Conservation (phyloP, 345 rosid species). For the Eucalyptus tenuipes region DNA sequence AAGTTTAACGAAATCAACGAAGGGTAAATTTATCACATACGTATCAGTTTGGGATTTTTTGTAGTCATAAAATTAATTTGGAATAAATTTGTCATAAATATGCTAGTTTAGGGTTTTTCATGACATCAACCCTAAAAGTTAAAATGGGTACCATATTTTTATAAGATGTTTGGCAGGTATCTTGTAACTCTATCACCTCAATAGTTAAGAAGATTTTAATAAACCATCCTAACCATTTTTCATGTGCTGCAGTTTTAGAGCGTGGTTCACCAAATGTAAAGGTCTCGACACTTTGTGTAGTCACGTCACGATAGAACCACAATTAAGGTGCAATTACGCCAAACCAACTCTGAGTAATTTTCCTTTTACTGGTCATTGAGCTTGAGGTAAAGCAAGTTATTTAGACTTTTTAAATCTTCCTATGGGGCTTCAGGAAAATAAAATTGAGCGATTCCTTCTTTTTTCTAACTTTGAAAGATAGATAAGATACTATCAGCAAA, state of each 20-base stretch:
- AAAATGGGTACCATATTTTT: not conserved
- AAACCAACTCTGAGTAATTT: not conserved
- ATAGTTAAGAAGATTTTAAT: not conserved
- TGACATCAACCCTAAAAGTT: not conserved
- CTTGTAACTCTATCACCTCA: not conserved
- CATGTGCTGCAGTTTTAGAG: not conserved
- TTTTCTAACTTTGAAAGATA: no score
- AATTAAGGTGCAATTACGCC: not conserved
- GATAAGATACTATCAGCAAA: no score
- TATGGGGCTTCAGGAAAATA: no score
- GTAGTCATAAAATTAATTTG: rapidly evolving
- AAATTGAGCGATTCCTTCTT: no score
- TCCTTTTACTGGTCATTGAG: not conserved
- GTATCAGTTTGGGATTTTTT: rapidly evolving
- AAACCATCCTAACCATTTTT: not conserved
- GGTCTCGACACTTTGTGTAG: not conserved
- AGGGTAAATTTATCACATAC: rapidly evolving
- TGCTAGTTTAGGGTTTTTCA: no score
- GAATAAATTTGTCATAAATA: no score
- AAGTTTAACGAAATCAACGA: no score
- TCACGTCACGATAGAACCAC: not conserved
- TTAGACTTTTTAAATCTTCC: not conserved
- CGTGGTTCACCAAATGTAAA: not conserved
- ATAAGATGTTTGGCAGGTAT: not conserved
- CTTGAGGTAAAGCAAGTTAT: not conserved